Conservation (phyloP, 2,329 filamentous ascomycete species). For the Chaetomium olivaceum region DNA sequence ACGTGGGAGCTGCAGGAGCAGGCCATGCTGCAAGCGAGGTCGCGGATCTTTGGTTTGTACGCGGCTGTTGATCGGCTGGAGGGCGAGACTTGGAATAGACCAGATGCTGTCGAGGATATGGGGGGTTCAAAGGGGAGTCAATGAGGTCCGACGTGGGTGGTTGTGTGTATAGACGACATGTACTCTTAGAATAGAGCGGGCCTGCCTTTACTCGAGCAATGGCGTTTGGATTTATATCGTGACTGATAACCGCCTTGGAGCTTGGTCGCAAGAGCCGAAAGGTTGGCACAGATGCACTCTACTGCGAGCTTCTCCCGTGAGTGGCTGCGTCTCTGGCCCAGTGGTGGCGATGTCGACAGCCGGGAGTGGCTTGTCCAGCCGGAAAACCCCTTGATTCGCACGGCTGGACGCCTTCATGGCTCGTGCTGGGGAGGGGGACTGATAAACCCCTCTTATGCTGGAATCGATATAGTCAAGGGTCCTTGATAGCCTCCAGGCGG, state of each 20-base stretch:
- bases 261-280: no score
- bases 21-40: constrained; percentile 53
- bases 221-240: background rate
- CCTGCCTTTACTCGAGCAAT: background rate
- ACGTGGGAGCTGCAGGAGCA: constrained; percentile 54
- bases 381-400: background rate
- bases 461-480: background rate
- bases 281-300: background rate
- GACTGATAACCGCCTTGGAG: background rate
- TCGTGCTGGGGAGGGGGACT: background rate
- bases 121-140: constrained; percentile 43
- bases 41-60: constrained; percentile 58
- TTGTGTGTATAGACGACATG: constrained; percentile 1
- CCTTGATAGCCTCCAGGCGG: background rate
- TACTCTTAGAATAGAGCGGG: background rate
- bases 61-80: constrained; percentile 64
- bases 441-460: background rate
- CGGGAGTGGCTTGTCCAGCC: background rate
- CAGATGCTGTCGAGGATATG: constrained; percentile 70
- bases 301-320: background rate
- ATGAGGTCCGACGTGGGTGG: background rate
- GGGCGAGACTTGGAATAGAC: constrained; percentile 70
- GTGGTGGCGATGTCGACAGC: background rate
- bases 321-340: background rate
- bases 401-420: background rate